phyloP scores from a whole-genome alignment of 306 rosid species.

The Cucumis melo region DNA sequence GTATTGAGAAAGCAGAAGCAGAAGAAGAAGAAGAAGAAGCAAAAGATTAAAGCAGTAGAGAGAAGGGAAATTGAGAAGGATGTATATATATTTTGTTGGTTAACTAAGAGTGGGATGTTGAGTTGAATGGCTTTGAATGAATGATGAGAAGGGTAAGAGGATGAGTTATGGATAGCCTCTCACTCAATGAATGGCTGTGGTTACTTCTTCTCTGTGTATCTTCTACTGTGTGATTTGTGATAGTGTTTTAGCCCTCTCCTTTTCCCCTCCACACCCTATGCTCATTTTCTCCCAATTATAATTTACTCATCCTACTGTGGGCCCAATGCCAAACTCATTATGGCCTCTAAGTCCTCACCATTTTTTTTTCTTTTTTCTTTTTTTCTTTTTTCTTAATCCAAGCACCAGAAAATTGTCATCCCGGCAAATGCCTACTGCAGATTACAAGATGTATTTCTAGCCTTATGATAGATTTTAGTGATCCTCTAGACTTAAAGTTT shows the following conservation, averaged over 20 bases:
- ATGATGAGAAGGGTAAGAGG: conserved; percentile 21
- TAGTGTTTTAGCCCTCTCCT: neutral
- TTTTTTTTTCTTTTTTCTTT: neutral
- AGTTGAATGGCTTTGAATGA: conserved; percentile 24
- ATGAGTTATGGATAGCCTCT: conserved; percentile 55
- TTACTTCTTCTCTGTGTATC: neutral
- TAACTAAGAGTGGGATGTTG: neutral
- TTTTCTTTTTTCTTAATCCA: neutral
- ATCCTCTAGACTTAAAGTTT: too few species aligned
- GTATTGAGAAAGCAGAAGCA: neutral
- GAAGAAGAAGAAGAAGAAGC: neutral
- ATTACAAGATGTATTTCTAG: neutral
- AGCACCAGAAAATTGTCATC: neutral
- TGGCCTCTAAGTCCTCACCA: neutral
- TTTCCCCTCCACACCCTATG: neutral
- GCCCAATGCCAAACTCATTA: neutral
- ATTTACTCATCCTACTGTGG: neutral
- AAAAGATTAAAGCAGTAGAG: neutral
- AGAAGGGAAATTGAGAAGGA: neutral
- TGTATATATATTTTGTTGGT: neutral
- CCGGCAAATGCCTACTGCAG: neutral
- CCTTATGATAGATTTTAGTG: too few species aligned
- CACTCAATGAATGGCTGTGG: conserved; percentile 32
- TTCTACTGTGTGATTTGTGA: neutral
- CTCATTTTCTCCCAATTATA: neutral